Base-by-base conservation (phyloP, 352 stramenopile species). In the Globisporangium abappressorium region DNA sequence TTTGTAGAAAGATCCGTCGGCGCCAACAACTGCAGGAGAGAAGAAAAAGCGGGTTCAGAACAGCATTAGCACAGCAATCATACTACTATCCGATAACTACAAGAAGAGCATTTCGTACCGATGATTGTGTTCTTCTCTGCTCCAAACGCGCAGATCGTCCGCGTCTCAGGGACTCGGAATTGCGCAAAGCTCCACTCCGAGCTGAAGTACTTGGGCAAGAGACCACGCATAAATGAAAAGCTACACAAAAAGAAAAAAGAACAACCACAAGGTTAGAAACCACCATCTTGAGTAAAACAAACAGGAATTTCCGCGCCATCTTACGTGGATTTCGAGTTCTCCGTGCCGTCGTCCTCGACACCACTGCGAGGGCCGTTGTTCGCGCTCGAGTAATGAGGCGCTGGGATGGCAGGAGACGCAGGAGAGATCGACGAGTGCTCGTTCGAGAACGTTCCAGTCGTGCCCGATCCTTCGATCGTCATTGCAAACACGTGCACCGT, bases 401-500 rank as follows among this genome's bases (percentile, higher is more conserved):
- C 58, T 24, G 78, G 72, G 7, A 78, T 75, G 54, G 79, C 76
- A 46, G 80, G 77, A 22, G 78, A 68, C 26, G 79, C 75, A 14
- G 78, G 87, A 38, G 79, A 82, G 69, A 89, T 86, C 38, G 78
- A 74, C 12, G 82, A 81, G 33, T 77, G 76, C 41, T 90, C 80
- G n/a, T 70, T 78, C n/a, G 79, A 72, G 34, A 89, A 87, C 53
- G 72, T 81, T 1, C 85, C 81, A 22, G 76, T 80, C 64, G 81
- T 79, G 11, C 77, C 75, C 5, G 70, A 87, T 47, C 79, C 86
- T 71, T 93, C 85, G 6, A 77, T 78, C 1, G 88, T 92, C 57
- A 98, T 74, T 28, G 84, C 86, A 70, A 99, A 99, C 47, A 99
- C 89, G 79, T 99, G 97, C 5, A 98, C 91, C 1, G 97, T 99